Conservation (phyloP, 1,139 yeast genomes). For the Hyphopichia burtonii region DNA sequence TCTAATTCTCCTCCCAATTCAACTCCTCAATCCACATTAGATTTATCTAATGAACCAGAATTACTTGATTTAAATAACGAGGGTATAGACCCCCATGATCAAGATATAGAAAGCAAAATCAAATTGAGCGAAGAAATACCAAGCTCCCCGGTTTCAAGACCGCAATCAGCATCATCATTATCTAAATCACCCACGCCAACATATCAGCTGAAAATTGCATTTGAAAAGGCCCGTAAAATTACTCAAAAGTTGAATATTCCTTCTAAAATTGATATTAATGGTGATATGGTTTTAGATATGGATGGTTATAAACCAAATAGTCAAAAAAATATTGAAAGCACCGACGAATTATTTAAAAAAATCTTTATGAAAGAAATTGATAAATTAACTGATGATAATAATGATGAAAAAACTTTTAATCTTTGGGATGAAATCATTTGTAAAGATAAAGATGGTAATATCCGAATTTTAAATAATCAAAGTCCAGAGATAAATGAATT, state of each 20-base stretch:
- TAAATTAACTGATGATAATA: conserved; percentile 17
- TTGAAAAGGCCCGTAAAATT: conserved; percentile 66
- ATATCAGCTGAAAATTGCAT: conserved; percentile 40
- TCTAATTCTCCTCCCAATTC: conserved; percentile 18
- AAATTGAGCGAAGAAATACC: conserved; percentile 5
- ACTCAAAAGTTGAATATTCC: conserved; percentile 82
- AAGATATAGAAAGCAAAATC: conserved; percentile 29
- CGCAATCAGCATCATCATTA: conserved; percentile 9
- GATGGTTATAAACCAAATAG: conserved; percentile 94
- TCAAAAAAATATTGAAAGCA: conserved; percentile 61
- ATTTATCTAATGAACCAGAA: conserved; percentile 25
- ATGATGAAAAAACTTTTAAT: conserved; percentile 22
- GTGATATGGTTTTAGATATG: conserved; percentile 89
- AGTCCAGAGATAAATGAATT: conserved; percentile 7
- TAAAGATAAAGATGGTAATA: conserved; percentile 71
- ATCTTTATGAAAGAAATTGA: conserved; percentile 59
- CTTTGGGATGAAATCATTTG: conserved; percentile 37
- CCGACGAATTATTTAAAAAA: conserved; percentile 70
- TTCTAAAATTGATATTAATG: conserved; percentile 82
- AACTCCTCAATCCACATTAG: conserved; percentile 7
- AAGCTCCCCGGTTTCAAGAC: conserved; percentile 13
- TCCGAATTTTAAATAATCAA: conserved; percentile 49
- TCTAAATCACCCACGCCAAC: conserved; percentile 22
- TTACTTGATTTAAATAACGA: conserved; percentile 31
- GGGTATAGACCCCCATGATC: neutral